Evolutionary conservation across 768 basidiomycete species (phyloP), one percentile per base, ranked within the genome.

Genomic region (Hebeloma cylindrosporum): DNA sequence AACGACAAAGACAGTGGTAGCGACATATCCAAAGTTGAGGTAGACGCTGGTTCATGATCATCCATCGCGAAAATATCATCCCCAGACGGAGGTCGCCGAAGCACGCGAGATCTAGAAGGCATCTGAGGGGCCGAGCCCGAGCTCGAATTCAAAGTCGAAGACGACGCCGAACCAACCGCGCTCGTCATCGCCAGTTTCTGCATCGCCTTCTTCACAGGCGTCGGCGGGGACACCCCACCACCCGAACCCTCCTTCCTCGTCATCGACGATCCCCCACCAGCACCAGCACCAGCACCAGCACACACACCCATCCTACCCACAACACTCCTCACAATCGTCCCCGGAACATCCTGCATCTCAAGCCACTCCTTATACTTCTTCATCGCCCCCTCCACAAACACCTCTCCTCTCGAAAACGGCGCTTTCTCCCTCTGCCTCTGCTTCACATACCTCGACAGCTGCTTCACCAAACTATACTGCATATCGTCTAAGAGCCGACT

Each of bases 31-130:
- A 64, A 65, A 2, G 60, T 50, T 5, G 46, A 30, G n/a, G 45
- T 26, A 8, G 32, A 30, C 14, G 51, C 58, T 7, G 57, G 52
- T n/a, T 81, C 82, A 3, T 74, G 64, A 38, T 88, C 88, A 56
- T 94, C 93, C 90, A 94, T 93, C 5, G 70, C 59, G 56, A 95
- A 93, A 22, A 93, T 72, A 39, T 89, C 92, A 45, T 91, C 77
- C 7, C 58, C 81, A 2, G 77, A 72, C 21, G 60, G 61, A 4
- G 51, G 65, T 25, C 59, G 62, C 37, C 61, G 65, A 7, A 69
- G 48, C 14, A 31, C 43, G 34, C 32, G 51, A 17, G 45, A 54
- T 10, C n/a, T n/a, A n/a, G n/a, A n/a, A n/a, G n/a, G n/a, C n/a
- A n/a, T n/a, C n/a, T 70, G 64, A 6, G 62, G 54, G n/a, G 46